Percentiles rank a stretch among this genome's conserved stretches.
Evolutionary conservation across 495 filamentous ascomycete genomes (phyloP).

Genomic region (Alectoria sarmentosa): DNA sequence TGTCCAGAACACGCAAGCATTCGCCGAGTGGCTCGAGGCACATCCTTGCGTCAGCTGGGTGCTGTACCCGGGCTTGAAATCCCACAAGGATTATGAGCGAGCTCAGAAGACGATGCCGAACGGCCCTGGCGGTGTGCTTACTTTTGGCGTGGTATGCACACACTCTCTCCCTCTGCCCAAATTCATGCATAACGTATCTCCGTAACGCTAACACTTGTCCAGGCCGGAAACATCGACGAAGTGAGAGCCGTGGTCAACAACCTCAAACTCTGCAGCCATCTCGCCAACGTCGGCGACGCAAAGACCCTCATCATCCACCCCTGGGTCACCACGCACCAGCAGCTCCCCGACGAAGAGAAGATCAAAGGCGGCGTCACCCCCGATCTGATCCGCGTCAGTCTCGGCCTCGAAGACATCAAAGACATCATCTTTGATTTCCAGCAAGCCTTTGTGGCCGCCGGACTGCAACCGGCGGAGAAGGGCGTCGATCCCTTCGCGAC

Average conservation of each 20-base stretch:
- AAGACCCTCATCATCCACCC: not conserved
- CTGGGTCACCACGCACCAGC: not conserved
- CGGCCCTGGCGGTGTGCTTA: not conserved
- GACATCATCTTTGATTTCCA: slow-evolving; percentile 6
- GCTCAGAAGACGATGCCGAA: not conserved
- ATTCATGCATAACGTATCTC: too few species aligned
- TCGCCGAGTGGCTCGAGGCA: not conserved
- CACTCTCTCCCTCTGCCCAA: too few species aligned
- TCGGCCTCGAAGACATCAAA: slow-evolving; percentile 3
- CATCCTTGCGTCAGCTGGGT: not conserved
- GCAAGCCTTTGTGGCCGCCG: not conserved
- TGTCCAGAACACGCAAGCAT: not conserved
- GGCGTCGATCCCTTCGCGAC: too few species aligned
- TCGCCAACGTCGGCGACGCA: not conserved
- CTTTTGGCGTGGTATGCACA: not conserved
- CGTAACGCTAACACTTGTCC: too few species aligned
- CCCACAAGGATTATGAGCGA: not conserved
- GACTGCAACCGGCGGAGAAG: too few species aligned
- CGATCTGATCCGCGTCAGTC: not conserved
- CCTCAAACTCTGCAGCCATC: not conserved
- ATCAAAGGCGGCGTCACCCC: slow-evolving; percentile 3
- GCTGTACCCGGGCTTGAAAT: not conserved
- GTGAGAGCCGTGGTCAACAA: not conserved
- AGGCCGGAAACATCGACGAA: not conserved
- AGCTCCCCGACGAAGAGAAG: not conserved